Conservation (phyloP, 192 early-diverging fungal species). For the Dissophora ornata region DNA sequence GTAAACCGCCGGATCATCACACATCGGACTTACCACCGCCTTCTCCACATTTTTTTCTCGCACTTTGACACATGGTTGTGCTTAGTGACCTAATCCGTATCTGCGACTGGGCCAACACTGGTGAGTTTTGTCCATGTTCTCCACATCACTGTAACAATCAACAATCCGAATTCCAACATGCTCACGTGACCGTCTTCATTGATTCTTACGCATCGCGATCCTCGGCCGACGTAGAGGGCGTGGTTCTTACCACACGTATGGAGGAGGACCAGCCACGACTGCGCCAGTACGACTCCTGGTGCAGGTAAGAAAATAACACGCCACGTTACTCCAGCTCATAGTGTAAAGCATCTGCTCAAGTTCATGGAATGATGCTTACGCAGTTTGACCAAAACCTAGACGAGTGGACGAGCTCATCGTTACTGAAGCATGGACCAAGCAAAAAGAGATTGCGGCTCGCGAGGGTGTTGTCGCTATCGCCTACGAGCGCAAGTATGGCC, state of each 20-base stretch:
- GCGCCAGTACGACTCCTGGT: conserved; percentile 77
- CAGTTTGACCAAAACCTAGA: too few relatives aligned
- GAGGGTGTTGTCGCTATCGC: conserved; percentile 76
- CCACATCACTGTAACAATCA: conserved; percentile 2
- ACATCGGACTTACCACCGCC: conserved; percentile 4
- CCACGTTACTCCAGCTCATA: neutral
- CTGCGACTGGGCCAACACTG: conserved; percentile 46
- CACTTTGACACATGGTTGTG: neutral
- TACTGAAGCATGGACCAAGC: conserved; percentile 68
- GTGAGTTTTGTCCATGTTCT: conserved; percentile 5
- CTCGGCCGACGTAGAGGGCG: conserved; percentile 55
- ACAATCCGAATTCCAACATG: too few relatives aligned
- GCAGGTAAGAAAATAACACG: conserved; percentile 39
- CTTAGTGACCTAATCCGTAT: conserved; percentile 44
- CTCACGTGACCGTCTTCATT: too few relatives aligned
- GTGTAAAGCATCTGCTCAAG: too few relatives aligned
- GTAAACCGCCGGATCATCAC: too few relatives aligned
- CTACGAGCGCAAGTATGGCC: conserved; percentile 65
- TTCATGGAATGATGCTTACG: too few relatives aligned
- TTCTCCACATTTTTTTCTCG: neutral
- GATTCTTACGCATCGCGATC: too few relatives aligned
- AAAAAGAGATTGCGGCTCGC: conserved; percentile 69
- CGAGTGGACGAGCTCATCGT: conserved; percentile 71
- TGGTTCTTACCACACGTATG: conserved; percentile 58
- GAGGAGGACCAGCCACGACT: conserved; percentile 72